Evolutionary conservation across 805 yeast genomes (phyloP), one percentile per base, ranked within the genome.

Genomic region (Saccharomyces cerevisiae): DNA sequence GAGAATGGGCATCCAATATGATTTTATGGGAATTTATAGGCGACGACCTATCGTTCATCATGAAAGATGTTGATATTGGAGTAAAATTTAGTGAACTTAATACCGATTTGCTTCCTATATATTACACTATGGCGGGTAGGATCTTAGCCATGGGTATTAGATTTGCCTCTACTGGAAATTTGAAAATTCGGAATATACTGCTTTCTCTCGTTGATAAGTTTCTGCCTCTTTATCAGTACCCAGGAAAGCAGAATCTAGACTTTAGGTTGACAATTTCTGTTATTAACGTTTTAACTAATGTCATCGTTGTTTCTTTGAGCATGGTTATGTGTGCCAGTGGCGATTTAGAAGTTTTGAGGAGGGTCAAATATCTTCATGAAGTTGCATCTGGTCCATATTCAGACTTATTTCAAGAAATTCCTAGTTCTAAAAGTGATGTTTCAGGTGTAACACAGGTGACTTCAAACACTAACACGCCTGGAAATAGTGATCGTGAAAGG

Each of bases 261-360:
- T 81, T 81, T 55, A 75, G 73, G 52, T 68, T 87, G 36, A 77
- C 89, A 13, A 60, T 68, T 22, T 57, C 58, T 47, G 78, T 87
- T 9, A 78, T 85, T 1, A 70, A 76, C 22, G 78, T 77, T 32
- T 73, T 84, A 31, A 81, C 83, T 49, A 82, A 82, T 57, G 72
- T 85, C 0, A 60, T 89, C 13, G 77, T 84, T 1, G 67, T 92
- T 4, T 79, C 94, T 8, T 68, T 80, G 6, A 79, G 97, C 0
- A 74, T 89, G 28, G 77, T 90, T 0, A 87, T 89, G 87, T 91
- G 96, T 1, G 96, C 97, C 1, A 81, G 90, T 14, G 98, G 99
- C 0, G 97, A 94, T 66, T 70, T 91, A 52, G 87, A 82, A 47
- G 80, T 84, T 0, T 79, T 94, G 59, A 77, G 91, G 61, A 76